These are phyloP conservation scores for Ceratocystis ficicola DNA, from an alignment of 2,329 filamentous ascomycete genomes.

Conservation along the genomic window DNA sequence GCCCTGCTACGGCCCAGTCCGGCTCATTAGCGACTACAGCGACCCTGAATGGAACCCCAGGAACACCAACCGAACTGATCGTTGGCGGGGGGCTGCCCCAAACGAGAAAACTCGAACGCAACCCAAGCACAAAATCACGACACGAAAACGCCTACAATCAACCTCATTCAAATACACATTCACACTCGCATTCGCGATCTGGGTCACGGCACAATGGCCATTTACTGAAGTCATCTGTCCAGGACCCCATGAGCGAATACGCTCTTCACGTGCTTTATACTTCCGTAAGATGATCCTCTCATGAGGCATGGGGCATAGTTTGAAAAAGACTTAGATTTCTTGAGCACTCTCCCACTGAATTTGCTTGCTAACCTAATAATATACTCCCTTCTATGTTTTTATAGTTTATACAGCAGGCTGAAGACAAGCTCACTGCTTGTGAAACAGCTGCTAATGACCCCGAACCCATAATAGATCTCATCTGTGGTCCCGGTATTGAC, in stretches of 20 bases:
- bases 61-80: slow-evolving; percentile 37
- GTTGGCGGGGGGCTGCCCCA: slow-evolving; percentile 32
- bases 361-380: slow-evolving; percentile 22
- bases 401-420: slow-evolving; percentile 87
- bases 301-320: background rate
- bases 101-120: slow-evolving; percentile 44
- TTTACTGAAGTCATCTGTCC: slow-evolving; percentile 45
- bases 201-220: slow-evolving; percentile 47
- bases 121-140: slow-evolving; percentile 51
- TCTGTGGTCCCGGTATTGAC: slow-evolving; percentile 84
- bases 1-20: slow-evolving; percentile 30
- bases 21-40: slow-evolving; percentile 34
- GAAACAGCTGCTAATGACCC: slow-evolving; percentile 67
- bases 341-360: too few relatives aligned
- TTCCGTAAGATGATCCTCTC: slow-evolving; percentile 44
- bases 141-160: slow-evolving; percentile 61
- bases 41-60: slow-evolving; percentile 26
- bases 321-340: background rate
- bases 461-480: slow-evolving; percentile 72
- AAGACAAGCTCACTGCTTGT: slow-evolving; percentile 86
- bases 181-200: slow-evolving; percentile 49
- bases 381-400: slow-evolving; percentile 3
- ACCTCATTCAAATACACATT: too few relatives aligned
- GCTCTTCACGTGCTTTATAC: slow-evolving; percentile 93
- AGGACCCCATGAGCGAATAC: slow-evolving; percentile 95